Base-by-base conservation (phyloP, 2,329 filamentous ascomycete species). In the Ilyonectria mors-panacis region DNA sequence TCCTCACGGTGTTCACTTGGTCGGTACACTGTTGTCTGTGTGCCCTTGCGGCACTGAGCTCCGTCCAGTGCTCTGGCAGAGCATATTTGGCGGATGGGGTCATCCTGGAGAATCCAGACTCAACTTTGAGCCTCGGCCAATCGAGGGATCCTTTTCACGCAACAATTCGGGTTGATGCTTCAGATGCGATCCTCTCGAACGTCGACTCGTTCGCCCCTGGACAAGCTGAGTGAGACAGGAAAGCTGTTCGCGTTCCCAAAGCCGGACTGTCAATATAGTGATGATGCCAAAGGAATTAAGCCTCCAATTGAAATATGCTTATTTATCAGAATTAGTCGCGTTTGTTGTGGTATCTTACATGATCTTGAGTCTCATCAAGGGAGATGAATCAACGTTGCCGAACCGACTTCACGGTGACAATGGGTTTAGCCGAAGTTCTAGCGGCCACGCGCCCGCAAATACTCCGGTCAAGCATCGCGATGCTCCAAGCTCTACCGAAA, bases 1-100 rank as follows among this genome's bases (percentile, higher is more conserved):
- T 72, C 66, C 81, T 84, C 67, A 88, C 80, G 5, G 76, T 77
- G 35, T 82, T 77, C 21, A 86, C 78, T 60, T 85, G 82, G 17
- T 81, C 76, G 44, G 79, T 77, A 66, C 85, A 85, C 47, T 79
- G 75, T 37, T 71, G 70, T 62, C 75, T 73, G 62, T 81, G 78
- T 35, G 66, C 73, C 64, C 76, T 72, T 3, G 79, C 77, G 12
- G 75, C 77, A 45, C 73, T 78, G 59, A 82, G 78, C 70, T 81
- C 80, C 47, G 80, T 79, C 81, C 81, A 82, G 70, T 81, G 78
- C 68, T 82, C 80, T 15, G 80, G 80, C 53, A 82, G 73, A 58
- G 74, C 72, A 61, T 76, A 68, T 28, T 64, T 72, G 13, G 74
- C 72, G 8, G 72, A 70, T 39, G 65, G 61, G 17, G 67, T 69